Conservation (phyloP, 1,284 basidiomycete genomes). For the Testicularia cyperi region DNA sequence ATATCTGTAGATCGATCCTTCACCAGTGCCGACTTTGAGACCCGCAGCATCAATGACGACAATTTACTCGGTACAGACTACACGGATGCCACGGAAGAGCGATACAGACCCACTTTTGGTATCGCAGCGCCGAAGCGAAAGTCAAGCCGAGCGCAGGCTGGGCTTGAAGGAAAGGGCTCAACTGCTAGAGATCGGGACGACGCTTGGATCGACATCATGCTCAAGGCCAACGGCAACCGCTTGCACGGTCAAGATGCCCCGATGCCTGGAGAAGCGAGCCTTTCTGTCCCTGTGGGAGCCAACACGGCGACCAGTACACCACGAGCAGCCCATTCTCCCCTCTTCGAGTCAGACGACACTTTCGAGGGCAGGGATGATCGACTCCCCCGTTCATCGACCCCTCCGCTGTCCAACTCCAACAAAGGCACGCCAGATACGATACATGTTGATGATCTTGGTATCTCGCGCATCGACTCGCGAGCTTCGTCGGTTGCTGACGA, state of each 20-base stretch:
- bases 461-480: slow-evolving; percentile 1
- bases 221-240: slow-evolving; percentile 23
- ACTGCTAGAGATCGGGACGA: slow-evolving; percentile 21
- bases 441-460: slow-evolving; percentile 2
- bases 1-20: slow-evolving; percentile 25
- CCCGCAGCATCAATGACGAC: slow-evolving; percentile 40
- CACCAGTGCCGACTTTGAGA: slow-evolving; percentile 47
- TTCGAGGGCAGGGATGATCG: not conserved
- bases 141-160: not conserved
- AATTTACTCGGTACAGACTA: too few species aligned
- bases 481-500: not conserved
- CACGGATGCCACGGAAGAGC: slow-evolving; percentile 14
- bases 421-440: slow-evolving; percentile 5
- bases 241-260: slow-evolving; percentile 40
- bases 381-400: slow-evolving; percentile 18
- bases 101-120: slow-evolving; percentile 2
- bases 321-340: not conserved
- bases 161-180: slow-evolving; percentile 7
- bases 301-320: slow-evolving; percentile 3
- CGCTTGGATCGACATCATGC: slow-evolving; percentile 47
- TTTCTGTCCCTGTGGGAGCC: slow-evolving; percentile 3
- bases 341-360: slow-evolving; percentile 9
- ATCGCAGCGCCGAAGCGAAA: slow-evolving; percentile 1
- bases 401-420: slow-evolving; percentile 5
- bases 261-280: too few species aligned